Conservation (phyloP, 495 filamentous ascomycete genomes). For the Penicillium desertorum region DNA sequence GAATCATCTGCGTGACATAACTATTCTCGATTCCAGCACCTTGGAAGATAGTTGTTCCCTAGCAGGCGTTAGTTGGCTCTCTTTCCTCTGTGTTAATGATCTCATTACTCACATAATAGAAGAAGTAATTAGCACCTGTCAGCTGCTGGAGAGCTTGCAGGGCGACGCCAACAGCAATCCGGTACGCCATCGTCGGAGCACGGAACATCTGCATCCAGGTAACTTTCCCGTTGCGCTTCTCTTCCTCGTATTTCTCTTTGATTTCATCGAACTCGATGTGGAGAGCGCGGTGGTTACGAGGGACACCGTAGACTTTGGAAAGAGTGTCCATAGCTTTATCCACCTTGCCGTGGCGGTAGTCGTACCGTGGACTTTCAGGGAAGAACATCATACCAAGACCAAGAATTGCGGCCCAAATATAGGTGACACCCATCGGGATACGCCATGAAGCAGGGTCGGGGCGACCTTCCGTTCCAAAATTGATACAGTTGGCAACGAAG, state of each 20-base stretch:
- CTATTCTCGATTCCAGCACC: slow-evolving; percentile 64
- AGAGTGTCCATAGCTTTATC: slow-evolving; percentile 65
- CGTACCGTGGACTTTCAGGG: slow-evolving; percentile 70
- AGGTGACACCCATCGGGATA: slow-evolving; percentile 76
- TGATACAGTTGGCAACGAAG: slow-evolving; percentile 74
- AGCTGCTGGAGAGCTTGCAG: slow-evolving; percentile 56
- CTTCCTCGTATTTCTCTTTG: slow-evolving; percentile 54
- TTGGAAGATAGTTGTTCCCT: slow-evolving; percentile 67
- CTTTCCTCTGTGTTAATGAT: neutral
- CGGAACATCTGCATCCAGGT: slow-evolving; percentile 54
- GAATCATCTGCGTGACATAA: slow-evolving; percentile 71
- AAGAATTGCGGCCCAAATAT: slow-evolving; percentile 70
- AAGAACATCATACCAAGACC: slow-evolving; percentile 65
- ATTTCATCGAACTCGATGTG: slow-evolving; percentile 64
- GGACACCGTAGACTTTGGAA: slow-evolving; percentile 65
- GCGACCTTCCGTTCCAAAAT: slow-evolving; percentile 64
- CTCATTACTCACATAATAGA: slow-evolving; percentile 59
- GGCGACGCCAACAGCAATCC: slow-evolving; percentile 62
- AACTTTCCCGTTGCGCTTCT: slow-evolving; percentile 45
- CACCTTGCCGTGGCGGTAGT: slow-evolving; percentile 60
- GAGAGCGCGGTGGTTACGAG: slow-evolving; percentile 59
- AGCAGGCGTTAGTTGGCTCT: slow-evolving; percentile 17
- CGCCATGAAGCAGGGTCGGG: slow-evolving; percentile 60
- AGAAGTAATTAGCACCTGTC: slow-evolving; percentile 59
- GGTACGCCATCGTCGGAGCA: slow-evolving; percentile 65